Evolutionary conservation across 225 moss, liverwort and hornwort genomes (phyloP).

Genomic region (Takakia lepidozioides): DNA sequence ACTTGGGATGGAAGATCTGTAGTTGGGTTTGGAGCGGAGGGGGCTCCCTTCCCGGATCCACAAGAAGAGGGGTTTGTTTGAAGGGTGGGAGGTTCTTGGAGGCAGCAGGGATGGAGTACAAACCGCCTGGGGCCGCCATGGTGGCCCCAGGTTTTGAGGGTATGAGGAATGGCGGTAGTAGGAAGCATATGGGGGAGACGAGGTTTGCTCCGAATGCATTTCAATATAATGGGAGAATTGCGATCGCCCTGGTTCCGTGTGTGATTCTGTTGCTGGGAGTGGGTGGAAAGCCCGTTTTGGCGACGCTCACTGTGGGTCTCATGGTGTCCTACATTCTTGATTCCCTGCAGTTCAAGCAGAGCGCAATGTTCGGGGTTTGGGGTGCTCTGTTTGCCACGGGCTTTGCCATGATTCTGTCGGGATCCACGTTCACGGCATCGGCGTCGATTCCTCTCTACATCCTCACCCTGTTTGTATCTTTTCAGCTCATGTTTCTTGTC

Average conservation of each 20-base stretch:
- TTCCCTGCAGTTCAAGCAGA: slow-evolving; percentile 76
- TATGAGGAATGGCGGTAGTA: slow-evolving; percentile 30
- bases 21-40: slow-evolving; percentile 1
- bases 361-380: slow-evolving; percentile 89
- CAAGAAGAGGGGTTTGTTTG: too few relatives aligned
- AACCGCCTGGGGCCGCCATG: slow-evolving; percentile 24
- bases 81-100: too few relatives aligned
- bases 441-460: slow-evolving; percentile 45
- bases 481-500: slow-evolving; percentile 76
- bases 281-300: slow-evolving; percentile 76
- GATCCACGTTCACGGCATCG: slow-evolving; percentile 49
- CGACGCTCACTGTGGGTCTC: slow-evolving; percentile 73
- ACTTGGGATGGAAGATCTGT: slow-evolving; percentile 18
- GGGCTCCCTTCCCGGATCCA: too few relatives aligned
- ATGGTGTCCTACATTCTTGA: slow-evolving; percentile 95
- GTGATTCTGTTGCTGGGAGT: slow-evolving; percentile 78
- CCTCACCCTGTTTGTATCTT: slow-evolving; percentile 66
- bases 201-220: slow-evolving; percentile 87
- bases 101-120: slow-evolving; percentile 23
- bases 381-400: slow-evolving; percentile 60
- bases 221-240: slow-evolving; percentile 87
- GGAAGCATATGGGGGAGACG: slow-evolving; percentile 49
- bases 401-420: slow-evolving; percentile 61
- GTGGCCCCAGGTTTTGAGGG: slow-evolving; percentile 46
- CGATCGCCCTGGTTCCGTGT: slow-evolving; percentile 69